Conservation (phyloP, 208 protist species). For the Endotrypanum monterogeii region DNA sequence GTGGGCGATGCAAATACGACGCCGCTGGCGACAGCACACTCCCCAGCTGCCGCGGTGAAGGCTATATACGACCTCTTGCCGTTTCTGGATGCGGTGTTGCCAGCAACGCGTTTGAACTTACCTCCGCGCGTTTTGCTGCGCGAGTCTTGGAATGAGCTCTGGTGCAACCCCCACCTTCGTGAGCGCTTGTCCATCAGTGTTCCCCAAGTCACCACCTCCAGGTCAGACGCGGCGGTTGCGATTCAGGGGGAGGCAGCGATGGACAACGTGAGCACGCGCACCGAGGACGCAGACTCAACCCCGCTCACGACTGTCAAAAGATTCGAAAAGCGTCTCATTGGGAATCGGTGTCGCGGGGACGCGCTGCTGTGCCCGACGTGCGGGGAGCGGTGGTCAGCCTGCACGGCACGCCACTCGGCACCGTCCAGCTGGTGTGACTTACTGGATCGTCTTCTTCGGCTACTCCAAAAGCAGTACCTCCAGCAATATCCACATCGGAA, state of each 20-base stretch:
- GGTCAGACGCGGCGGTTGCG: not conserved
- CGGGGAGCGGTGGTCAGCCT: constrained; percentile 57
- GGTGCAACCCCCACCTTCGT: constrained; percentile 43
- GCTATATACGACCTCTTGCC: constrained; percentile 23
- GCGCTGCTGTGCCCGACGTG: constrained; percentile 68
- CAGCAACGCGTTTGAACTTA: constrained; percentile 30
- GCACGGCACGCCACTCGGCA: constrained; percentile 43
- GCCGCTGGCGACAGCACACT: not conserved
- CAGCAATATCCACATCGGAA: not conserved
- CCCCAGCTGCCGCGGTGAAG: constrained; percentile 1
- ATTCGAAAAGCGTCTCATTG: constrained; percentile 12
- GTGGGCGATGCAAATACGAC: not conserved
- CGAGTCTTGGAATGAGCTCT: constrained; percentile 78
- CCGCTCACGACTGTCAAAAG: constrained; percentile 13
- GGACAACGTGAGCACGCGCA: constrained; percentile 15
- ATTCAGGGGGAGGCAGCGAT: not conserved
- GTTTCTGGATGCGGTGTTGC: constrained; percentile 36
- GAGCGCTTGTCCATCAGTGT: constrained; percentile 27
- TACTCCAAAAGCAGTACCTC: constrained; percentile 16
- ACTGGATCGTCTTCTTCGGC: constrained; percentile 57
- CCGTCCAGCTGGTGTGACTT: constrained; percentile 64
- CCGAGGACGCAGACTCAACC: constrained; percentile 16
- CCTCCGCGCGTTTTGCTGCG: constrained; percentile 41
- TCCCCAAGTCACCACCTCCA: not conserved
- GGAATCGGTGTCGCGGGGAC: constrained; percentile 6